Conservation (phyloP, 2,329 filamentous ascomycete genomes). For the Venturia oleaginea region DNA sequence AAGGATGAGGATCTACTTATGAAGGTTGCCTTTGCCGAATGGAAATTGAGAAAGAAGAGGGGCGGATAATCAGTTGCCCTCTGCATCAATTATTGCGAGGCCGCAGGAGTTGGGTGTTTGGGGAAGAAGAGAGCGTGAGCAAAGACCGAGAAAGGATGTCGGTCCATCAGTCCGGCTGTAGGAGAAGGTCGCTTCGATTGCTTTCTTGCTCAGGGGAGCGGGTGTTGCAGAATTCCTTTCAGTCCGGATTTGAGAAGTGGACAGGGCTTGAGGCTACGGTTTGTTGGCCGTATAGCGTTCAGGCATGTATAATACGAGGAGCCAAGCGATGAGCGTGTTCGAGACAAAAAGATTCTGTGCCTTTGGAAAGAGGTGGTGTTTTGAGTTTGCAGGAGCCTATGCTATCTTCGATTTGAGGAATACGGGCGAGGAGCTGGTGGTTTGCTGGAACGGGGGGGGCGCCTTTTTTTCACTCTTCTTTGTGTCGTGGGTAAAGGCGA, state of each 20-base stretch:
- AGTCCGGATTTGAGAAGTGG: background rate
- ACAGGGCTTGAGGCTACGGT: background rate
- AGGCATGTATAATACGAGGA: background rate
- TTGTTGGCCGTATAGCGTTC: background rate
- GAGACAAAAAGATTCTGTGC: background rate
- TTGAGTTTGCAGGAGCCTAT: background rate
- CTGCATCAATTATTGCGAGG: background rate
- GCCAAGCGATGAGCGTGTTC: background rate
- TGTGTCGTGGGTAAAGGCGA: too few relatives aligned
- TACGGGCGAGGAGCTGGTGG: too few relatives aligned
- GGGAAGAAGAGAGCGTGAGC: background rate
- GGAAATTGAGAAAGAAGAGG: constrained; percentile 56
- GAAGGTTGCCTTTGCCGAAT: constrained; percentile 80
- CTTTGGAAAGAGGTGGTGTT: background rate
- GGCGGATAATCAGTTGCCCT: background rate
- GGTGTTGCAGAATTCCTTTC: background rate
- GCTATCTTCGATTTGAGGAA: background rate
- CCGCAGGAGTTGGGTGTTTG: background rate
- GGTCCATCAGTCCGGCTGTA: background rate
- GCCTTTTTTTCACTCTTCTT: too few relatives aligned
- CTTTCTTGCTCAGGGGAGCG: background rate
- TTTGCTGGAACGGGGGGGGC: too few relatives aligned
- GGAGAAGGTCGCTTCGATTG: background rate
- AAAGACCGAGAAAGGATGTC: background rate
- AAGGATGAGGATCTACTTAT: constrained; percentile 91